Base-by-base conservation (phyloP, 2,329 filamentous ascomycete species). In the Endoconidiophora polonica region DNA sequence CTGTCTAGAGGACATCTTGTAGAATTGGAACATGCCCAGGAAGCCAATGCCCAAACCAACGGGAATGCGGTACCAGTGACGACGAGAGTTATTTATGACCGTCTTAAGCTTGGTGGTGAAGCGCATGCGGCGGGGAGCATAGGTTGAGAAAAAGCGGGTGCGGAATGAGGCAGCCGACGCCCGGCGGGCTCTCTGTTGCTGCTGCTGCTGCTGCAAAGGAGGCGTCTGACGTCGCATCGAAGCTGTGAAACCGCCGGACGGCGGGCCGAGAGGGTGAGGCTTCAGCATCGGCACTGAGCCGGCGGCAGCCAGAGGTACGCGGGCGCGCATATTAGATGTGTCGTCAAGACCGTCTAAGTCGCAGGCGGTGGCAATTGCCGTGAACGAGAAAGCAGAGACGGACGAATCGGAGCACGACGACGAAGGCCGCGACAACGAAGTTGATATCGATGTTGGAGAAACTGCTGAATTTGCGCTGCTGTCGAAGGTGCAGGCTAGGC, bases 1-100 rank as follows among this genome's bases (percentile, higher is more conserved):
- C 62, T 58, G 68, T 71, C 56, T 75, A 72, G 63, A 61, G 12
- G 69, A 77, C 50, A 85, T 76, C 61, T 85, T 85, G 64, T 90
- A 91, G 62, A 93, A 80, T 59, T 94, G 87, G 46, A 88, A 73
- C 47, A 84, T 69, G 22, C 86, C 88, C 6, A 95, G 71, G 59
- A 94, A 87, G 52, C 77, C 85, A 59, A 94, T 80, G 54, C 88
- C 88, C 20, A 94, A 71, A 23, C 82, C 85, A 50, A 94, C 76
- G 20, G 88, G 88, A 57, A 95, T 94, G 44, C 84, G 85, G 64
- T 87, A 86, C 88, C 88, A 95, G 68, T 84, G 77, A 54, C 48
- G 46, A 18, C 51, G 46, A 7, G 51, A 46, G 40, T 53, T 46
- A 36, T 47, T 41, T 14, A 53, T 44, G 12, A 46, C 51, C 26